Evolutionary conservation across 306 rosid genomes (phyloP).

Genomic region (Gastrolobium bilobum): DNA sequence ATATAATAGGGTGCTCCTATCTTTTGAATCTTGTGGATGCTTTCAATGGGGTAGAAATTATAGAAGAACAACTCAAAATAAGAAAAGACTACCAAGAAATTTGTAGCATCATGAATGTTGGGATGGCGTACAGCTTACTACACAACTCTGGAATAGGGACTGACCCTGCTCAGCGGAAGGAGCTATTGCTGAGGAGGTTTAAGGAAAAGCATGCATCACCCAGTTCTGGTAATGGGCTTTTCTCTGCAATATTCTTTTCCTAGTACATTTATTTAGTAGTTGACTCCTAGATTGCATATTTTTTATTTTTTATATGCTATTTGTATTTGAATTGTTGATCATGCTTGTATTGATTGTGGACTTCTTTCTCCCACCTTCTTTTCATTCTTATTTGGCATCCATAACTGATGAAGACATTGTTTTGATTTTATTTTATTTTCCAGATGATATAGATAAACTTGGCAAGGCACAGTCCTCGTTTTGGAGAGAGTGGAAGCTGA

Average conservation of each 20-base stretch:
- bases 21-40: slow-evolving; percentile 95
- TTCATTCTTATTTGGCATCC: slow-evolving; percentile 31
- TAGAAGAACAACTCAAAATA: slow-evolving; percentile 88
- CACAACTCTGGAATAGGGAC: slow-evolving; percentile 80
- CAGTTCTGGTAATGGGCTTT: slow-evolving; percentile 63
- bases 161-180: slow-evolving; percentile 76
- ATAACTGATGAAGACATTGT: slow-evolving; percentile 26
- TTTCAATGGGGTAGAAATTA: slow-evolving; percentile 85
- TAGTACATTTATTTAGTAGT: slow-evolving; percentile 18
- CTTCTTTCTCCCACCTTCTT: slow-evolving; percentile 29
- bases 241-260: slow-evolving; percentile 37
- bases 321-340: slow-evolving; percentile 30
- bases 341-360: slow-evolving; percentile 40
- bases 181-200: slow-evolving; percentile 78
- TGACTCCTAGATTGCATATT: slow-evolving; percentile 28
- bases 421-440: slow-evolving; percentile 26
- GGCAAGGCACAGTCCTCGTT: slow-evolving; percentile 88
- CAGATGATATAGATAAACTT: slow-evolving; percentile 81
- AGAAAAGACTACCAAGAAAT: slow-evolving; percentile 87
- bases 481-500: slow-evolving; percentile 98
- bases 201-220: slow-evolving; percentile 76
- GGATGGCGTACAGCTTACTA: slow-evolving; percentile 86
- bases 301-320: background rate
- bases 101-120: slow-evolving; percentile 88
- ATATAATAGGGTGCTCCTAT: slow-evolving; percentile 74